A percentile compares a stretch with the other conserved stretches of the same genome.
Conservation (phyloP, 2,329 filamentous ascomycete genomes). For the Aspergillus sergii region DNA sequence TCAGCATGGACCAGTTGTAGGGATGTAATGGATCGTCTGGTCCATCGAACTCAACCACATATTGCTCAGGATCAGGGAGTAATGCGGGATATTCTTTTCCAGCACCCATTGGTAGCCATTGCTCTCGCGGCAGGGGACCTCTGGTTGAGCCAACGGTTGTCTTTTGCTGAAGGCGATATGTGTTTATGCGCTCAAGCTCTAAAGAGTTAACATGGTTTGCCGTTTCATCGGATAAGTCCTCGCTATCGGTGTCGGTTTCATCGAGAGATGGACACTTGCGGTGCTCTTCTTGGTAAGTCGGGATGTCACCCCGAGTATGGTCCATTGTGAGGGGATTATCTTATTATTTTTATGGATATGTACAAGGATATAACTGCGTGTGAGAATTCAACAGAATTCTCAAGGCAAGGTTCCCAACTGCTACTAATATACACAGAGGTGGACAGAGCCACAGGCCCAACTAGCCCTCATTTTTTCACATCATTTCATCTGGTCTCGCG, state of each 20-base stretch:
- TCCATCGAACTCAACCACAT: constrained; percentile 60
- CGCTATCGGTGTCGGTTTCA: constrained; percentile 12
- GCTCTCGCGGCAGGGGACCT: constrained; percentile 18
- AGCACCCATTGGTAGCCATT: constrained; percentile 31
- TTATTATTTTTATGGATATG: neutral
- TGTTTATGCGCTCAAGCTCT: constrained; percentile 25
- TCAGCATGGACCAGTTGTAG: constrained; percentile 54
- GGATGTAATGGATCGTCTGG: constrained; percentile 54
- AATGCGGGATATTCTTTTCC: constrained; percentile 55
- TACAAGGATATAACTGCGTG: neutral
- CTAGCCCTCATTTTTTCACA: constrained; percentile 1
- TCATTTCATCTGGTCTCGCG: constrained; percentile 1
- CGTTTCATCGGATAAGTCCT: constrained; percentile 14
- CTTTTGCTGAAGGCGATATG: constrained; percentile 24
- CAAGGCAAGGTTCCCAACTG: neutral
- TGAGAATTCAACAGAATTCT: neutral
- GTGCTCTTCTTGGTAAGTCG: constrained; percentile 5
- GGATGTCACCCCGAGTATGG: neutral
- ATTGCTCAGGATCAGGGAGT: constrained; percentile 53
- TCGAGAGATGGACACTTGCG: constrained; percentile 2
- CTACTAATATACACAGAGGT: constrained; percentile 1
- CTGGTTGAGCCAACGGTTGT: constrained; percentile 25
- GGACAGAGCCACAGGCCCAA: neutral
- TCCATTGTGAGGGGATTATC: constrained; percentile 6
- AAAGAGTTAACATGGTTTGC: constrained; percentile 21